Base-by-base conservation (phyloP, 2,329 filamentous ascomycete genomes). In the Amauroascus verrucosus region DNA sequence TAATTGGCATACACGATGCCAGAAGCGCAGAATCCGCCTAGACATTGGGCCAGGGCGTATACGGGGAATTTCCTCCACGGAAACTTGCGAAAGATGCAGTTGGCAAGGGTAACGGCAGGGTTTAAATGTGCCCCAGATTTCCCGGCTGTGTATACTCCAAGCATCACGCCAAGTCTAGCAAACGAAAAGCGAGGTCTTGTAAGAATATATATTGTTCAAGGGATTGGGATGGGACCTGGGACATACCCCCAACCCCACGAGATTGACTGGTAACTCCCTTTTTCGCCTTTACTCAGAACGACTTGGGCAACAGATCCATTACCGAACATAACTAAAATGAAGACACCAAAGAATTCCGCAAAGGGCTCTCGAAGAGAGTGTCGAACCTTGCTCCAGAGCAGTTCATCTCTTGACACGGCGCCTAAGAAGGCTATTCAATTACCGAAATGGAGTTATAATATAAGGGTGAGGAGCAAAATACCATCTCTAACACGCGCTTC, bases 251-350 rank as follows among this genome's bases (percentile, higher is more conserved):
- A 75, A 22, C 75, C 72, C 72, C 75, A 77, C 22, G 68, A 70
- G 40, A 78, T 77, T 3, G 75, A 77, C 58, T 78, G 75, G 59
- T 77, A 78, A 55, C 70, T 64, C 8, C 72, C 71, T 54, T 70
- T 72, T 50, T 66, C 56, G n/a, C 60, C 63, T 40, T 64, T 58
- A 55, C 79, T 82, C 11, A 87, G 73, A 0, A 81, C 70, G 0
- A 85, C 83, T 65, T 87, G 84, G 2, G 84, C 84, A 18, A 86
- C 81, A 52, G 80, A 80, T n/a, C 82, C 83, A 56, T 86, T 79
- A 3, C 84, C 84, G 60, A 87, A 87, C 38, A 86, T 68, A 55
- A 87, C 72, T 57, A 87, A 67, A 52, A 84, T 76, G 70, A 87
- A 82, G 11, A 80, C 83, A 6, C 82, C 83, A 48, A 83, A 77